Conservation (phyloP, 2,329 filamentous ascomycete genomes). For the Paraphoma chrysanthemicola region DNA sequence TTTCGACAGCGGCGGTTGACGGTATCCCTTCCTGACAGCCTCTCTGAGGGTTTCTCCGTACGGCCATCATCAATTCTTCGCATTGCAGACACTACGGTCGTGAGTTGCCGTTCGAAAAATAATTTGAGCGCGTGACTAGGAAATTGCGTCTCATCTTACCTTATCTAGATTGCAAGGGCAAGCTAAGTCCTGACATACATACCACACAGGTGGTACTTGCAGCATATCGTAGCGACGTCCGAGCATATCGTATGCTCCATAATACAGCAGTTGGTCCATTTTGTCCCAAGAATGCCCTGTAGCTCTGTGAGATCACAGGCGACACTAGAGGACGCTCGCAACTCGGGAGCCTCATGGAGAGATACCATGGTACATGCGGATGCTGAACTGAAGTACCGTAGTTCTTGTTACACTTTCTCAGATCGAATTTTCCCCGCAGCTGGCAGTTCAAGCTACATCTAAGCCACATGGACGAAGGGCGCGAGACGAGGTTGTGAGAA, state of each 20-base stretch:
- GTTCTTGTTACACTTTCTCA: no score
- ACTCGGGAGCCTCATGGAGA: no score
- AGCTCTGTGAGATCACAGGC: no score
- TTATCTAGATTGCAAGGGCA: slow-evolving; percentile 34
- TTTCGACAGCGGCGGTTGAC: slow-evolving; percentile 6
- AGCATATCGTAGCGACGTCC: slow-evolving; percentile 29
- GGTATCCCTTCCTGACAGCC: slow-evolving; percentile 30
- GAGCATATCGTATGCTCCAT: slow-evolving; percentile 29
- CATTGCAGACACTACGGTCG: slow-evolving; percentile 28
- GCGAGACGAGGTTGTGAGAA: slow-evolving; percentile 10
- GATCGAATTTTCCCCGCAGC: no score
- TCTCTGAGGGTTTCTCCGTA: slow-evolving; percentile 33
- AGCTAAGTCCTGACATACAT: slow-evolving; percentile 30
- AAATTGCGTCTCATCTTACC: slow-evolving; percentile 27
- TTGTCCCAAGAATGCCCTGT: no score
- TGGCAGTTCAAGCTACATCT: no score
- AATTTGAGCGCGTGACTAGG: slow-evolving; percentile 5
- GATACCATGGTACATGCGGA: no score
- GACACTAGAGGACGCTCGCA: no score
- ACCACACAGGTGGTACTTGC: slow-evolving; percentile 28
- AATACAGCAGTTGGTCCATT: slow-evolving; percentile 8
- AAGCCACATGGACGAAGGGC: slow-evolving; percentile 6
- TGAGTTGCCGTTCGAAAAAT: slow-evolving; percentile 12
- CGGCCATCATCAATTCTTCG: slow-evolving; percentile 32
- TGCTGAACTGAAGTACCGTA: no score